Percentiles rank a stretch among this genome's conserved stretches.
Conservation (phyloP, 495 filamentous ascomycete species). For the Talaromyces adpressus region DNA sequence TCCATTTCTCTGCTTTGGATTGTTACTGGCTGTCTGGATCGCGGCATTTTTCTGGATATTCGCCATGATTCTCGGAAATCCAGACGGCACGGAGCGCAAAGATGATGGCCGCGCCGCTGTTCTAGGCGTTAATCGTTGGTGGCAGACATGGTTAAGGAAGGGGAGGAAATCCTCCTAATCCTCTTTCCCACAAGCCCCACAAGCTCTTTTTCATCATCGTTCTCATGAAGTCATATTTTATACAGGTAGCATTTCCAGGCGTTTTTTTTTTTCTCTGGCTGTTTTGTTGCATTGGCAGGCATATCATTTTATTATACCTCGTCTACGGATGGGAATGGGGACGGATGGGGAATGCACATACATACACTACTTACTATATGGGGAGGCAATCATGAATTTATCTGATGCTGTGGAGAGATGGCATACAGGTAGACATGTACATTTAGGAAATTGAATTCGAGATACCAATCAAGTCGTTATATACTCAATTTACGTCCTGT, state of each 20-base stretch:
- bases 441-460: not conserved
- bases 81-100: slow-evolving; percentile 53
- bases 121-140: slow-evolving; percentile 52
- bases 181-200: not conserved
- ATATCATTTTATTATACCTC: not conserved
- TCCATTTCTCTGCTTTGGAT: slow-evolving; percentile 45
- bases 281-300: not conserved
- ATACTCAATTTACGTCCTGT: too few relatives aligned
- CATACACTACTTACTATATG: not conserved
- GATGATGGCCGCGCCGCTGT: slow-evolving; percentile 57
- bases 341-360: not conserved
- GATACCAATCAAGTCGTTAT: not conserved
- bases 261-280: not conserved
- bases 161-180: slow-evolving; percentile 16
- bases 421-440: not conserved
- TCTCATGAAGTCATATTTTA: not conserved
- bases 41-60: slow-evolving; percentile 60
- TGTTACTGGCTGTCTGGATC: slow-evolving; percentile 51
- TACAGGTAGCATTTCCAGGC: not conserved
- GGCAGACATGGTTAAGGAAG: slow-evolving; percentile 51
- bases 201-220: slow-evolving; percentile 20
- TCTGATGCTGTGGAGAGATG: too few relatives aligned
- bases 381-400: not conserved
- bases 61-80: slow-evolving; percentile 54
- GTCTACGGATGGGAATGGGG: not conserved